Base-by-base conservation (phyloP, 2,329 filamentous ascomycete species). In the Fusarium sp. region DNA sequence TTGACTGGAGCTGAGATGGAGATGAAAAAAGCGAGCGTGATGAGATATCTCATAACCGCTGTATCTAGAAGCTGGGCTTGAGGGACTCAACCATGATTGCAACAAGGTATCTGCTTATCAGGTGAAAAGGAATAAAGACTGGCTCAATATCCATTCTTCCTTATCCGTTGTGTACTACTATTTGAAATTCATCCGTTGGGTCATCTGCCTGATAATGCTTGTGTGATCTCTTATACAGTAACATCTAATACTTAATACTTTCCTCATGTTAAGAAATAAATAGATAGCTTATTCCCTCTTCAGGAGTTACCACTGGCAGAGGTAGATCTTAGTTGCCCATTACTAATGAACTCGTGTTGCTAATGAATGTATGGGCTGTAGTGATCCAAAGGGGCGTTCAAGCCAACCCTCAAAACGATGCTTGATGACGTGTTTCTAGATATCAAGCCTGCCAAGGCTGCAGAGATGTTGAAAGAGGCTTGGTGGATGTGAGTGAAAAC, bases 351-450 rank as follows among this genome's bases (percentile, higher is more conserved):
- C 3, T 16, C 35, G 35, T 16, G 18, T 6, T 37, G 14, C 16
- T 6, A 18, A 18, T 4, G 35, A 14, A 6, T 43, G 2, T 70
- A 70, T 13, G 30, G 45, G 4, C 13, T 58, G 5, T 66, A 41
- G 56, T 10, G 16, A 23, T 66, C 41, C 5, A 39, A n/a, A 6
- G 50, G 32, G 8, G 27, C n/a, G 2, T 69, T 68, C n/a, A n/a
- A 63, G 16, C n/a, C 70, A 27, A 16, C 45, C n/a, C 37, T 68
- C n/a, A 54, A 32, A 3, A 48, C 10, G 20, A 25, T 32, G 3
- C 14, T 70, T 27, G 59, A 70, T 5, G 37, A 73, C 6, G 18
- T 6, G 13, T 67, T 67, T 1, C 50, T 35, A 13, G 23, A 70
- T 27, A 66, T 43, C 8, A 63, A 63, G 14, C 43, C 23, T 2